Base-by-base conservation (phyloP, 2,329 filamentous ascomycete species). In the Pseudovirgaria hyperparasitica region DNA sequence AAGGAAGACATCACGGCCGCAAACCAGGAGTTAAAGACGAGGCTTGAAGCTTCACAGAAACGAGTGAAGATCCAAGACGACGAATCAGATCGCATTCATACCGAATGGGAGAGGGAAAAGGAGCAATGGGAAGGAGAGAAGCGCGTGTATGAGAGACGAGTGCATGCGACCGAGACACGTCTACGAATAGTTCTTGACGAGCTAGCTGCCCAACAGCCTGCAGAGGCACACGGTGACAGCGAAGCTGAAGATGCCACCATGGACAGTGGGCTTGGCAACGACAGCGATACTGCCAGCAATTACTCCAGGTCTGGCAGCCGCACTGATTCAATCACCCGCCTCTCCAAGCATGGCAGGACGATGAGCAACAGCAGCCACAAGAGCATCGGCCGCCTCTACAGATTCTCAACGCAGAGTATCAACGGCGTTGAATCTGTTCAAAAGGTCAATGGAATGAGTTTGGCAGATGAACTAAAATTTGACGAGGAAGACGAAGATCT, bases 391-490 rank as follows among this genome's bases (percentile, higher is more conserved):
- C 57, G 60, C 23, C 58, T 76, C 48, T 67, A 82, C 35, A 73
- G 82, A 16, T 82, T 77, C 46, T 92, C 85, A 2, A 58, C 77
- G 14, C 60, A 80, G 35, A 75, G 65, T 35, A 63, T 67, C n/a
- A 54, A 58, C 6, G 63, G 64, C 35, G 55, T 57, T 7, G 58
- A 64, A 31, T 67, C 65, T 4, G 52, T 60, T 7, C 55, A 60
- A 12, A 77, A 76, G 45, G 45, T 59, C 4, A 74, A 72, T 40
- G 80, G 78, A 2, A 55, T 84, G 32, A 92, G 79, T 35, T 64
- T 98, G 21, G 90, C 90, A 1, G 86, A 96, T 41, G 90, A 98
- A 56, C 67, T 98, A 29, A 76, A 82, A 35, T 80, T 93, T 35
- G 82, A 86, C 31, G 79, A 81, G 34, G 81, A 87, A 30, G 82